Evolutionary conservation across 208 protist genomes (phyloP), one percentile per base, ranked within the genome.

Genomic region (Phytomonas francai): DNA sequence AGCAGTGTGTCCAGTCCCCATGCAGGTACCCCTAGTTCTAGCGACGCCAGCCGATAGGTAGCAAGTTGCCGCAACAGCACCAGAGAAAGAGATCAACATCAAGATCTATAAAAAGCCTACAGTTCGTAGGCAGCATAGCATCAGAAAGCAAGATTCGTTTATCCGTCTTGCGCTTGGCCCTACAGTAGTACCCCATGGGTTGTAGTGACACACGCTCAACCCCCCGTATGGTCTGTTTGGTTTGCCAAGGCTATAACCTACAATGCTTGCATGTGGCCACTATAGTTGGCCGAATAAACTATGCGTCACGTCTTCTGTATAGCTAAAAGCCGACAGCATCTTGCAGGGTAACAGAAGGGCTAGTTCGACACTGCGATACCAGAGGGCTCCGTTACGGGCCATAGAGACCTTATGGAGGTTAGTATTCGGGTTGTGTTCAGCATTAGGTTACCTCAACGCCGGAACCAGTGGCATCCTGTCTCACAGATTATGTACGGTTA

Each of bases 21-120:
- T 51, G 57, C 84, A 93, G 8, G 87, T 89, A 32, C 84, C 84
- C 22, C 87, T 81, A 19, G 89, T 83, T 64, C 80, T 89, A 42
- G 84, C 87, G 6, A 89, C 79, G 49, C 84, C 84, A 67, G 90
- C 16, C 81, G 70, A 93, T 91, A n/a, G 91, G 71, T n/a, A 81
- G 76, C 32, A 91, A 54, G 68, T 89, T 91, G 71, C 85, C 70
- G 63, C 91, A 84, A 25, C 68, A 63, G 29, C 78, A 76, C 82
- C 77, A 93, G 12, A 78, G 82, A 51, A 91, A 93, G 11, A 39
- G 69, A 27, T 59, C 71, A 3, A n/a, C 69, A 30, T 74, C 85
- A 28, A 88, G 73, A 30, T 76, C 68, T 11, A 61, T 59, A 30
- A 87, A 63, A 0, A 72, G 29, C n/a, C 88, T 64, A 28, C 63